Percentiles rank a stretch among this genome's conserved stretches.
These are phyloP conservation scores for Xylaria sp. DNA, from an alignment of 2,329 filamentous ascomycete species.

Conservation along the genomic window DNA sequence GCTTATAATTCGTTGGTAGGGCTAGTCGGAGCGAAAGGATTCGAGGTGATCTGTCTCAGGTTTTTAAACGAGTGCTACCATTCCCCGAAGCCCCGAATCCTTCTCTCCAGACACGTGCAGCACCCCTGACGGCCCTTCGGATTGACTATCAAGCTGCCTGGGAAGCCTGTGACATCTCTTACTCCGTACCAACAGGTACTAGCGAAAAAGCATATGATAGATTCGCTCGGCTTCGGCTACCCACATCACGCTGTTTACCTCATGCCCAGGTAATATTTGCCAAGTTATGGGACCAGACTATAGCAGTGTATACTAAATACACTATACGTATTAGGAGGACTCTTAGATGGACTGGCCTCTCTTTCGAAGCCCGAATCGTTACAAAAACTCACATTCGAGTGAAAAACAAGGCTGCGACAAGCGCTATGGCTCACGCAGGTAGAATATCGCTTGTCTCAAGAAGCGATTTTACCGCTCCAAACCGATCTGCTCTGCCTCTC, in stretches of 20 bases:
- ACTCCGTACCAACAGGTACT: not conserved
- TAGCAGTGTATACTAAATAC: not conserved
- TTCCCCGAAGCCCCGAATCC: constrained; percentile 7
- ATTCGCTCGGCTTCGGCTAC: not conserved
- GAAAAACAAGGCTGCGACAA: not conserved
- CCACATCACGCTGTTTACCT: not conserved
- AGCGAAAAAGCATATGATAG: not conserved
- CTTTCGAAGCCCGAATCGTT: no score
- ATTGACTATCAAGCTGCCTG: not conserved
- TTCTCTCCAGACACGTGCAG: constrained; percentile 6
- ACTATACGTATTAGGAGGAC: no score
- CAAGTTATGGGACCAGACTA: not conserved
- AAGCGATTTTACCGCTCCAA: not conserved
- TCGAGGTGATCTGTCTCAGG: constrained; percentile 26
- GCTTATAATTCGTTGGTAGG: constrained; percentile 9
- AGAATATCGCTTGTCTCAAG: not conserved
- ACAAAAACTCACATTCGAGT: not conserved
- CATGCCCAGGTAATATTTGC: no score
- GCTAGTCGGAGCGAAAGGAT: constrained; percentile 14
- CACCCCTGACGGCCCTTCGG: not conserved
- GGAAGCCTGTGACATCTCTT: not conserved
- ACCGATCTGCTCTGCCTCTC: not conserved
- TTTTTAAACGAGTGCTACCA: constrained; percentile 12
- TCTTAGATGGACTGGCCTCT: no score
- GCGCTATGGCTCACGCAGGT: no score